Percentiles rank a stretch among this genome's conserved stretches.
phyloP scores from a whole-genome alignment of 768 basidiomycete species.

The Lactarius sanguifluus region DNA sequence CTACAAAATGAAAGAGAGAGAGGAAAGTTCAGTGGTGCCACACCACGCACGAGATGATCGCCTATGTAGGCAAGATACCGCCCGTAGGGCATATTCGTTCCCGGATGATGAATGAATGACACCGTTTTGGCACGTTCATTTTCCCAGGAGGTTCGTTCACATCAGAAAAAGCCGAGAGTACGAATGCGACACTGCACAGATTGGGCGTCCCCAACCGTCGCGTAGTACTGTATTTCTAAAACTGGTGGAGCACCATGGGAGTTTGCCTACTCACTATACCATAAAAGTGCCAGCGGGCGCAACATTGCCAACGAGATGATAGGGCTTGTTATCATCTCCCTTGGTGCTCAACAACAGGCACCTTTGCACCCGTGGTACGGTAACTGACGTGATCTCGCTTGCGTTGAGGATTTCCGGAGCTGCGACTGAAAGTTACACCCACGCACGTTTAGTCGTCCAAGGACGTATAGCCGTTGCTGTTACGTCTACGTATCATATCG shows the following conservation, averaged over 20 bases:
- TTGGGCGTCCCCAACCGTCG: neutral
- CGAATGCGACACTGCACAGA: neutral
- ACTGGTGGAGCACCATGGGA: neutral
- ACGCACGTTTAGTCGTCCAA: neutral
- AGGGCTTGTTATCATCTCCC: neutral
- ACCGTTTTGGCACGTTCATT: neutral
- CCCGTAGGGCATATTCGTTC: neutral
- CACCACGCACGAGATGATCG: neutral
- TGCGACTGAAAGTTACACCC: neutral
- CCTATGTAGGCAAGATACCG: neutral
- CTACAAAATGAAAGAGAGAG: neutral
- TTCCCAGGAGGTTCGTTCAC: neutral
- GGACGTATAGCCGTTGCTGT: neutral
- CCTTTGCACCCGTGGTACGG: neutral
- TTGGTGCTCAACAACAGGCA: neutral
- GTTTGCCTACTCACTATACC: neutral
- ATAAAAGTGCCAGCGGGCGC: constrained; percentile 11
- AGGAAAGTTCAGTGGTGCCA: neutral
- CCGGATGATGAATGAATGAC: neutral
- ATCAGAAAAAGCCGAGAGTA: neutral
- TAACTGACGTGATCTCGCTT: neutral
- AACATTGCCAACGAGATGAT: neutral
- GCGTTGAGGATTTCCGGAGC: neutral
- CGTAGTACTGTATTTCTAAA: neutral
- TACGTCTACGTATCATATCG: neutral